These are phyloP conservation scores for Nitzschia sp. DNA, from an alignment of 108 stramenopile genomes.

Conservation along the genomic window DNA sequence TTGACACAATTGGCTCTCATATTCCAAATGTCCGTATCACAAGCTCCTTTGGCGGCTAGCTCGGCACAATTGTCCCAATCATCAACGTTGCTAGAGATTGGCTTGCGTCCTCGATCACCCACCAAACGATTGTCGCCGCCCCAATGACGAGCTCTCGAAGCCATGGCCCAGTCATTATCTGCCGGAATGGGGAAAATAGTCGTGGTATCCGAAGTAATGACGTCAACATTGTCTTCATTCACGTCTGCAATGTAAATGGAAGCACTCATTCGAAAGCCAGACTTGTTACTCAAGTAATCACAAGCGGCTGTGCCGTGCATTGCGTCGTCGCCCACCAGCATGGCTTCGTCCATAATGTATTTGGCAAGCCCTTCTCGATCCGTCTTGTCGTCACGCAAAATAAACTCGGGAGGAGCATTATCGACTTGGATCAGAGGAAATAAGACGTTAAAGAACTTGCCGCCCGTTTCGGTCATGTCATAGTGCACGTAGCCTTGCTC, in stretches of 20 bases:
- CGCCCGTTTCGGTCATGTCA: conserved; percentile 18
- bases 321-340: not conserved
- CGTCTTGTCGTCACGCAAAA: not conserved
- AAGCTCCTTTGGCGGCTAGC: conserved; percentile 6
- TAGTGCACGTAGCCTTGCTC: not conserved
- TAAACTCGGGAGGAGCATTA: not conserved
- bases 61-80: not conserved
- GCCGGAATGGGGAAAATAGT: conserved; percentile 7
- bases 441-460: conserved; percentile 21
- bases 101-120: conserved; percentile 10
- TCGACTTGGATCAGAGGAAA: not conserved
- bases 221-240: conserved; percentile 5
- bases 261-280: not conserved
- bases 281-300: not conserved
- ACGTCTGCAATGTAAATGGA: not conserved
- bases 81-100: not conserved
- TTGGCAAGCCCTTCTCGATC: not conserved
- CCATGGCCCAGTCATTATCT: conserved; percentile 8
- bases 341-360: not conserved
- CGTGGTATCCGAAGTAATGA: not conserved
- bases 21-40: not conserved
- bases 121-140: conserved; percentile 1
- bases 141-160: conserved; percentile 14
- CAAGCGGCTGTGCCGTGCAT: not conserved
- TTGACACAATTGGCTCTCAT: conserved; percentile 10